These are phyloP conservation scores for Cercospora beticola DNA, from an alignment of 2,329 filamentous ascomycete species.

Conservation along the genomic window DNA sequence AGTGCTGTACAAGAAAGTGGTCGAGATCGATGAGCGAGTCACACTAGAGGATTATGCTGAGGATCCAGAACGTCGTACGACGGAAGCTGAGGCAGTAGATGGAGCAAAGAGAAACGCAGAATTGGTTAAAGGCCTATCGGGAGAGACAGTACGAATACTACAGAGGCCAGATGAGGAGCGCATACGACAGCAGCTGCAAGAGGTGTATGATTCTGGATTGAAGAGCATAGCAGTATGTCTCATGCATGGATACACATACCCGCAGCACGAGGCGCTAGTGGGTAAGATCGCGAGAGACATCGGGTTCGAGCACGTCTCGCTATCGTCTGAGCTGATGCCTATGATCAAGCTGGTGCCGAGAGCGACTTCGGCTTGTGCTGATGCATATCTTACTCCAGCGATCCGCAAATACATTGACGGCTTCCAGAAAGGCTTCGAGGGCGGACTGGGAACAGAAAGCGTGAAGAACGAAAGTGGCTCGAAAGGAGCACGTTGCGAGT, in stretches of 20 bases:
- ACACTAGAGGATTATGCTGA: conserved; percentile 91
- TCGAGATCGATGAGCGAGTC: conserved; percentile 89
- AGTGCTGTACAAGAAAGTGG: conserved; percentile 76
- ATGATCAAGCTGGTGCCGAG: conserved; percentile 81
- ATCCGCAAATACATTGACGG: conserved; percentile 76
- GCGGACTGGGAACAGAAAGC: conserved; percentile 73
- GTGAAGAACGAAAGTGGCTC: conserved; percentile 65
- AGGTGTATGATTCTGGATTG: conserved; percentile 68
- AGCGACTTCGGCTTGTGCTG: conserved; percentile 74
- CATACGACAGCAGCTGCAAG: conserved; percentile 62
- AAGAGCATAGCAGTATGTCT: conserved; percentile 83
- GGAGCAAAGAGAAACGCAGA: conserved; percentile 50
- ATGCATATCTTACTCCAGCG: conserved; percentile 76
- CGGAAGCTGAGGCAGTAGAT: conserved; percentile 55
- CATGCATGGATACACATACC: conserved; percentile 91
- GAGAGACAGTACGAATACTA: conserved; percentile 71
- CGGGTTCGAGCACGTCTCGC: conserved; percentile 78
- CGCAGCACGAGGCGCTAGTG: conserved; percentile 76
- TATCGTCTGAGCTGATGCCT: conserved; percentile 79
- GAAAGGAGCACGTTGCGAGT: conserved; percentile 80
- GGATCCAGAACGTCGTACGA: conserved; percentile 67
- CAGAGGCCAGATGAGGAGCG: conserved; percentile 58
- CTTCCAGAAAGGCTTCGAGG: conserved; percentile 77
- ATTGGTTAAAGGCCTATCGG: conserved; percentile 69
- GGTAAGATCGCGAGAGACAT: conserved; percentile 75